phyloP scores from a whole-genome alignment of 345 rosid genomes.

The Draba incana region DNA sequence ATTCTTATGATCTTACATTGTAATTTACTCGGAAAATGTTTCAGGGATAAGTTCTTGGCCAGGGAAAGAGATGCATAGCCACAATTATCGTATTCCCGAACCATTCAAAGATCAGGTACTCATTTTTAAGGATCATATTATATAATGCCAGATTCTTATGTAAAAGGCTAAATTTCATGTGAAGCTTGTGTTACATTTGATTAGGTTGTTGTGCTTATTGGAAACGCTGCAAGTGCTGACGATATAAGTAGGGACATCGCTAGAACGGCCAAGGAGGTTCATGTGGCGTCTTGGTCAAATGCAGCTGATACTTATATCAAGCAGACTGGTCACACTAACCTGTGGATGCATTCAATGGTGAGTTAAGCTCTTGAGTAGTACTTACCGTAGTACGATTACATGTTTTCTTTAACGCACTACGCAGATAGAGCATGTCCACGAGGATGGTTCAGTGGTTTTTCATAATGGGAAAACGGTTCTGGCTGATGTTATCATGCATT shows the following conservation, averaged over 20 bases:
- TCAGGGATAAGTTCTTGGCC: slow-evolving; percentile 82
- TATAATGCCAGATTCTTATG: neutral
- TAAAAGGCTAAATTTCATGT: neutral
- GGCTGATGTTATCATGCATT: slow-evolving; percentile 74
- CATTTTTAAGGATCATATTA: neutral
- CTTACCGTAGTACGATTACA: neutral
- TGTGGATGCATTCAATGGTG: slow-evolving; percentile 89
- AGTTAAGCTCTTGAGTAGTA: neutral
- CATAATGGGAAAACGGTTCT: slow-evolving; percentile 50
- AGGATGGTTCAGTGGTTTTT: slow-evolving; percentile 70
- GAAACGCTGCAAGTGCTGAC: slow-evolving; percentile 63
- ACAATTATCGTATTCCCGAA: slow-evolving; percentile 71
- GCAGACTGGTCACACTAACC: slow-evolving; percentile 52
- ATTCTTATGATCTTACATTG: too few relatives aligned
- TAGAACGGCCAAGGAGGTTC: slow-evolving; percentile 78
- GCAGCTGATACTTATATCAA: slow-evolving; percentile 49
- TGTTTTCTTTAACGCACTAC: slow-evolving; percentile 1
- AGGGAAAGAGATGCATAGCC: slow-evolving; percentile 89
- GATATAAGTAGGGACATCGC: slow-evolving; percentile 80
- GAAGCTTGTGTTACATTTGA: neutral
- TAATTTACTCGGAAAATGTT: neutral
- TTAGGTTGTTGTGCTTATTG: slow-evolving; percentile 74
- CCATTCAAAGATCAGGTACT: slow-evolving; percentile 69
- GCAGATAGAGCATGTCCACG: slow-evolving; percentile 62
- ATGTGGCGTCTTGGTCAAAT: slow-evolving; percentile 63